phyloP scores from a whole-genome alignment of 768 basidiomycete genomes.

The Pleurotus tuber-regium region DNA sequence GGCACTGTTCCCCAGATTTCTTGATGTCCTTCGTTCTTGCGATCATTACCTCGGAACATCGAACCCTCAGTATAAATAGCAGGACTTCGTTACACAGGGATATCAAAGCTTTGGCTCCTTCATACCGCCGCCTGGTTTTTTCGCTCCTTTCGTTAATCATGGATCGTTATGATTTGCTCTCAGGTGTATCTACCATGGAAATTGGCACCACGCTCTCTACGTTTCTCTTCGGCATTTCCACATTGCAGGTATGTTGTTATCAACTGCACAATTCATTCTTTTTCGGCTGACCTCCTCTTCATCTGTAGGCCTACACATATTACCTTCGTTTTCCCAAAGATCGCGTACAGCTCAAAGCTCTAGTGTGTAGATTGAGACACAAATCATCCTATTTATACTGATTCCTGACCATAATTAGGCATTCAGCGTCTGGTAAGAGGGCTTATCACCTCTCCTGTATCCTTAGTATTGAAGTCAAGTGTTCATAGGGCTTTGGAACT shows the following conservation, averaged over 20 bases:
- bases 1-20: no score
- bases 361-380: no score
- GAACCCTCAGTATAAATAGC: no score
- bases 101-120: no score
- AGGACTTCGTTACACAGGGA: no score
- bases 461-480: no score
- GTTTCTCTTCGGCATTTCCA: not conserved
- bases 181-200: not conserved
- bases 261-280: no score
- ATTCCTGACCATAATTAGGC: not conserved
- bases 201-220: conserved; percentile 2
- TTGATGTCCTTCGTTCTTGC: no score
- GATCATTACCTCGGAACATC: no score
- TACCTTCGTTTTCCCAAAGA: not conserved
- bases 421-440: conserved; percentile 3
- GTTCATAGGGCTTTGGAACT: conserved; percentile 4
- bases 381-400: not conserved
- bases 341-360: not conserved
- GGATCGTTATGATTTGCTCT: not conserved
- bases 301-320: not conserved
- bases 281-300: not conserved
- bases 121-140: no score
- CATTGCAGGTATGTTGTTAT: not conserved
- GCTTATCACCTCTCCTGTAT: no score
- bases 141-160: no score